phyloP scores from a whole-genome alignment of 2,329 filamentous ascomycete species.

The Dactylellina parvicollis region DNA sequence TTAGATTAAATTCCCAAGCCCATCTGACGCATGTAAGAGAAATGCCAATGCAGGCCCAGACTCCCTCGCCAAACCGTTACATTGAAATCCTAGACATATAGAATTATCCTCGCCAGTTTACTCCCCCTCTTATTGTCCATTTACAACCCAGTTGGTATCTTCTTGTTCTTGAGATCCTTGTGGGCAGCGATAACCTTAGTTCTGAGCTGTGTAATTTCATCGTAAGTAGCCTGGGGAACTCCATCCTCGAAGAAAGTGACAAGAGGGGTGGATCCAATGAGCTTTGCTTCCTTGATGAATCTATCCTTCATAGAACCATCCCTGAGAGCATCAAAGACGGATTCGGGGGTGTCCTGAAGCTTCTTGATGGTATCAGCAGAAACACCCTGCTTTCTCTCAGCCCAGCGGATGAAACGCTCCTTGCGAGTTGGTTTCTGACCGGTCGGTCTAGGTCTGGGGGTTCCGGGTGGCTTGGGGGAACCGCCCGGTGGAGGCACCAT shows the following conservation, averaged over 20 bases:
- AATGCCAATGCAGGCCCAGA: too few relatives aligned
- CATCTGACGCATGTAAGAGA: too few relatives aligned
- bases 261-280: slow-evolving; percentile 17
- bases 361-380: slow-evolving; percentile 19
- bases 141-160: slow-evolving; percentile 32
- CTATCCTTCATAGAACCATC: slow-evolving; percentile 14
- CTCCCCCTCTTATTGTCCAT: neutral
- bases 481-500: slow-evolving; percentile 2
- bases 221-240: slow-evolving; percentile 22
- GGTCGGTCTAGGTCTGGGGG: neutral
- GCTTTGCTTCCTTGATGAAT: slow-evolving; percentile 35
- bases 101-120: neutral
- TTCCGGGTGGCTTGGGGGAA: slow-evolving; percentile 13
- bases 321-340: slow-evolving; percentile 22
- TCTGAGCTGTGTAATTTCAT: slow-evolving; percentile 12
- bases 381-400: slow-evolving; percentile 6
- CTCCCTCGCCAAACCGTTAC: too few relatives aligned
- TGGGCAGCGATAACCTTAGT: slow-evolving; percentile 21
- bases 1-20: too few relatives aligned
- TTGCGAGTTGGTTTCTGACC: slow-evolving; percentile 17
- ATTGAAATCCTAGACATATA: neutral
- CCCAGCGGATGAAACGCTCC: slow-evolving; percentile 32
- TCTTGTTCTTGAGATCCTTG: slow-evolving; percentile 20
- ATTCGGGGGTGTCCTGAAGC: slow-evolving; percentile 16
- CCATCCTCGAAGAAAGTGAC: slow-evolving; percentile 14